Percentiles rank a stretch among this genome's conserved stretches.
Evolutionary conservation across 2,329 filamentous ascomycete species (phyloP).

Genomic region (Pyricularia sp.): DNA sequence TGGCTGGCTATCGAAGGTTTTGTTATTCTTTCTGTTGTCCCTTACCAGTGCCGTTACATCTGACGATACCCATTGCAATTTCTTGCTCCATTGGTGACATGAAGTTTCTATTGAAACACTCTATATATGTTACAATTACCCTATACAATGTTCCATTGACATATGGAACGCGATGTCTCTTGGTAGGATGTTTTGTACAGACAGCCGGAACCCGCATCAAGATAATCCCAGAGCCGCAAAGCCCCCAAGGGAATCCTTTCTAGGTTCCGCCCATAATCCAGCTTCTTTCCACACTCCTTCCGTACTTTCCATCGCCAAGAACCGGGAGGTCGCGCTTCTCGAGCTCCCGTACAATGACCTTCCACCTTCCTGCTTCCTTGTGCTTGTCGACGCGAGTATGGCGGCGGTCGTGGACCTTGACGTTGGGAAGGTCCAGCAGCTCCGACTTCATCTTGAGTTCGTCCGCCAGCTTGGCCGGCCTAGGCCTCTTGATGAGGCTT

Average conservation of each 20-base stretch:
- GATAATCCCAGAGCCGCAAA: background rate
- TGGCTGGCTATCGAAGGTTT: background rate
- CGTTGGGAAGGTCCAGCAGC: conserved; percentile 49
- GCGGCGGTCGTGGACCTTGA: conserved; percentile 50
- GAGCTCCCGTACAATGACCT: conserved; percentile 21
- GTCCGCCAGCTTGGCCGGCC: conserved; percentile 50
- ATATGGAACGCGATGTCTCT: background rate
- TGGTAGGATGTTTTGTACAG: background rate
- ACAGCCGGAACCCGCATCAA: background rate
- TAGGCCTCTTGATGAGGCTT: conserved; percentile 38
- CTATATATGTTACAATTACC: background rate
- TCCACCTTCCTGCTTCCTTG: conserved; percentile 31
- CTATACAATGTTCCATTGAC: background rate
- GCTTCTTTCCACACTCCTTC: conserved; percentile 9
- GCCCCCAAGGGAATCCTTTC: background rate
- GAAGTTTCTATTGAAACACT: background rate
- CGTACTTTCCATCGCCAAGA: conserved; percentile 13
- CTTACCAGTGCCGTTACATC: background rate
- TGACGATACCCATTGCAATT: background rate
- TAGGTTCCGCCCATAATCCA: conserved; percentile 1
- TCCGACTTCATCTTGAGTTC: conserved; percentile 34
- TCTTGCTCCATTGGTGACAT: background rate
- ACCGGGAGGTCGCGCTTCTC: conserved; percentile 15
- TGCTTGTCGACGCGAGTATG: conserved; percentile 62
- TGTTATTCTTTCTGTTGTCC: background rate